A percentile compares a stretch with the other conserved stretches of the same genome.
phyloP scores from a whole-genome alignment of 225 moss, liverwort and hornwort genomes.

The Pseudisothecium myosuroides region DNA sequence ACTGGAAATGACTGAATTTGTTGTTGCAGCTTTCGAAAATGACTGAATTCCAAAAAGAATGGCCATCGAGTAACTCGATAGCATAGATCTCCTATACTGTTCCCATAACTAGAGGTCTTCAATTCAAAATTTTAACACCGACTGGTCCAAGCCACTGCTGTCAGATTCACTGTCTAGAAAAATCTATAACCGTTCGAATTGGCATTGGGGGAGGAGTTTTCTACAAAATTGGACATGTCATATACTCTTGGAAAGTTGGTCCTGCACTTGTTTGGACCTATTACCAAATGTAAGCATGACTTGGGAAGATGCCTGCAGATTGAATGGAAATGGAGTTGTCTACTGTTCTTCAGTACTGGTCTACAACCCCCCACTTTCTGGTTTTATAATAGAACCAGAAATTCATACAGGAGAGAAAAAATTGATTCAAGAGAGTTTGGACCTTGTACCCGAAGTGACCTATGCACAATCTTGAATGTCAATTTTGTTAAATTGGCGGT shows the following conservation, averaged over 20 bases:
- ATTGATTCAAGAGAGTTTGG: not conserved
- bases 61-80: not conserved
- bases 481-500: not conserved
- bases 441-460: not conserved
- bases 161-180: not conserved
- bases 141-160: not conserved
- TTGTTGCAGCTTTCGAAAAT: not conserved
- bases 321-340: not conserved
- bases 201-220: not conserved
- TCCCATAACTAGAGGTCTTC: not conserved
- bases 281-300: not conserved
- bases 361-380: too few species aligned
- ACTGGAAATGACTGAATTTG: not conserved
- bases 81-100: not conserved
- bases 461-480: not conserved
- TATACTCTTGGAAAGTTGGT: not conserved
- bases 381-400: not conserved
- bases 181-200: not conserved
- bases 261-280: not conserved
- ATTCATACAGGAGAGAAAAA: not conserved
- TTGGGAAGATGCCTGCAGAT: not conserved
- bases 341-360: not conserved
- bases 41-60: not conserved
- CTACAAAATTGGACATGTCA: not conserved
- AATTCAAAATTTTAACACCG: not conserved